Conservation (phyloP, 441 rosid genomes). For the Populus hybrid region DNA sequence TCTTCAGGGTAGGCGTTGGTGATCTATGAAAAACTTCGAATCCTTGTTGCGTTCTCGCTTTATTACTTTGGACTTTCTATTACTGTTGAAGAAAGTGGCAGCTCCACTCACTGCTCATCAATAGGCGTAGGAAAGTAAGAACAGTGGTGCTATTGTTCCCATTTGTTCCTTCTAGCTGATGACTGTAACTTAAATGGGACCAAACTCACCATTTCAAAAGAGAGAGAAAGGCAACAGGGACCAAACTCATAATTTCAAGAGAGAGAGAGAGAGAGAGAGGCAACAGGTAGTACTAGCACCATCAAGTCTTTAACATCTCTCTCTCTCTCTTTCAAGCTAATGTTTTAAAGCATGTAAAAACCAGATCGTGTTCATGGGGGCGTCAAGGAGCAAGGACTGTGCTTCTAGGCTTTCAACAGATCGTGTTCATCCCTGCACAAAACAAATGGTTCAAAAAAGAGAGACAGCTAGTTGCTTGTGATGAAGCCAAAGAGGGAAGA, state of each 20-base stretch:
- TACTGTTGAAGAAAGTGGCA: too few species aligned
- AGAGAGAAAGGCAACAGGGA: background rate
- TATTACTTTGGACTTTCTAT: too few species aligned
- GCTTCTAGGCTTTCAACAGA: conserved; percentile 69
- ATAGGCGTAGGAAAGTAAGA: too few species aligned
- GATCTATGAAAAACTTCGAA: too few species aligned
- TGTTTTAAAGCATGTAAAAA: conserved; percentile 1
- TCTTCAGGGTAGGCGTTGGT: too few species aligned
- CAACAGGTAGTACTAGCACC: conserved; percentile 10
- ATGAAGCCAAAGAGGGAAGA: conserved; percentile 49
- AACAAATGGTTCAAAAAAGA: conserved; percentile 4
- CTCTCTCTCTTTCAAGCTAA: background rate
- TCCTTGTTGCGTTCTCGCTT: too few species aligned
- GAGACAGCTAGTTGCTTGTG: conserved; percentile 95
- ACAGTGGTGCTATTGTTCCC: too few species aligned
- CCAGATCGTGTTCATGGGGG: background rate
- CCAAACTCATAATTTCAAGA: too few species aligned
- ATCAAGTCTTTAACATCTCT: conserved; percentile 14
- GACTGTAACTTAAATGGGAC: conserved; percentile 19
- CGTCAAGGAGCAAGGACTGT: conserved; percentile 5
- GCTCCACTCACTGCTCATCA: too few species aligned
- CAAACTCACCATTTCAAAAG: conserved; percentile 22
- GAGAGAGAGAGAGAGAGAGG: too few species aligned
- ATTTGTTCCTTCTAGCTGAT: too few species aligned
- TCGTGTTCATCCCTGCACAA: too few species aligned